Conservation (phyloP, 2,329 filamentous ascomycete genomes). For the Penicillium italicum region DNA sequence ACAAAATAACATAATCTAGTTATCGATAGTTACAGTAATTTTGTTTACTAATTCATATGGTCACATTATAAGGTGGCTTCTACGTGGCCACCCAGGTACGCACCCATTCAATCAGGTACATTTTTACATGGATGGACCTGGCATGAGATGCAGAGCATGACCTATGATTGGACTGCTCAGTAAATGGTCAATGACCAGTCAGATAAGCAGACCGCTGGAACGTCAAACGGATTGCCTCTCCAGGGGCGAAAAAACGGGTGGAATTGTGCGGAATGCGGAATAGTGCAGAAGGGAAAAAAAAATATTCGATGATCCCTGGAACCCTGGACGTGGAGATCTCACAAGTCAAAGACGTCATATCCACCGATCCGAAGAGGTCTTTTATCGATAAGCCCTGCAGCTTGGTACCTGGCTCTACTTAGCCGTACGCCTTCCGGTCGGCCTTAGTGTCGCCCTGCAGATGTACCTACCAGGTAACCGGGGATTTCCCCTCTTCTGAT, state of each 20-base stretch:
- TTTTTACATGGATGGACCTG: slow-evolving; percentile 17
- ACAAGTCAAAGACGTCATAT: slow-evolving; percentile 21
- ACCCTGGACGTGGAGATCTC: background rate
- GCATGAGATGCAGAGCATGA: slow-evolving; percentile 8
- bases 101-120: slow-evolving; percentile 11
- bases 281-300: no score
- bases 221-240: slow-evolving; percentile 15
- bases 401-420: slow-evolving; percentile 25
- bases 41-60: background rate
- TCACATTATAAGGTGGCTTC: background rate
- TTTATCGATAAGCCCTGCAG: slow-evolving; percentile 26
- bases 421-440: slow-evolving; percentile 8
- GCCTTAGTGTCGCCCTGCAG: slow-evolving; percentile 10
- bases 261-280: background rate
- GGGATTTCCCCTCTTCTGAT: slow-evolving; percentile 1
- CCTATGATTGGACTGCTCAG: slow-evolving; percentile 9
- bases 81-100: slow-evolving; percentile 20
- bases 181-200: slow-evolving; percentile 1
- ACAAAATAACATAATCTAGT: background rate
- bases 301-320: background rate
- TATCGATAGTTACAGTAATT: background rate
- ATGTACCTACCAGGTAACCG: slow-evolving; percentile 26
- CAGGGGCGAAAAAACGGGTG: background rate
- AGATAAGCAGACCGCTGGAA: slow-evolving; percentile 20
- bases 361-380: background rate